Evolutionary conservation across 83 land plant genomes (phyloP).

Genomic region (Thuja plicata): DNA sequence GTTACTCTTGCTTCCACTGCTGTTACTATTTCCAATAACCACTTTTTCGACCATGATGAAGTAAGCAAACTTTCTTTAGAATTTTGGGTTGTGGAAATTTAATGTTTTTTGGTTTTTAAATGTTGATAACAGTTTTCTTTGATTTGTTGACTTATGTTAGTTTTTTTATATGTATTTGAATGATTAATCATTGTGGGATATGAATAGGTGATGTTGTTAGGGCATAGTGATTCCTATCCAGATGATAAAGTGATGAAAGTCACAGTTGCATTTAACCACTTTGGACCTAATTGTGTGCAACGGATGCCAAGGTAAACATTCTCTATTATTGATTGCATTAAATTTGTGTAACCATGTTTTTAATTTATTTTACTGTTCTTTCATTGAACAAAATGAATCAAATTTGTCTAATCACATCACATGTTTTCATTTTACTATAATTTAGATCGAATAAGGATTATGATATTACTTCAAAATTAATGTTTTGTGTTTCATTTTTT

Average conservation of each 20-base stretch:
- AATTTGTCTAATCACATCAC: too few species aligned
- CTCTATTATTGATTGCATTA: too few species aligned
- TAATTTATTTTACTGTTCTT: too few species aligned
- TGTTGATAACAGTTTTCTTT: background rate
- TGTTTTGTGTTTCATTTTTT: too few species aligned
- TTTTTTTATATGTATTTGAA: background rate
- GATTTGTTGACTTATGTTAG: too few species aligned
- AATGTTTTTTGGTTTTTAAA: too few species aligned
- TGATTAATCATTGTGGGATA: background rate
- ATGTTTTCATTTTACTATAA: too few species aligned
- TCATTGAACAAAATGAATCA: too few species aligned
- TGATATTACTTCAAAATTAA: too few species aligned
- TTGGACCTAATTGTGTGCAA: slow-evolving; percentile 60
- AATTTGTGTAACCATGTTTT: too few species aligned
- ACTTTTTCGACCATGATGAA: background rate
- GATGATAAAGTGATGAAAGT: slow-evolving; percentile 53
- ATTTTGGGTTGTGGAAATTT: too few species aligned
- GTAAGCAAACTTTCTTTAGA: background rate
- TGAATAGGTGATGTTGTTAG: slow-evolving; percentile 63
- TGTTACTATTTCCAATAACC: slow-evolving; percentile 3
- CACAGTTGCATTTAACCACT: slow-evolving; percentile 63
- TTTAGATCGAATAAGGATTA: too few species aligned
- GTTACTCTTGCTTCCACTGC: background rate
- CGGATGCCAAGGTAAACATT: slow-evolving; percentile 52
- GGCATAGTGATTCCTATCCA: slow-evolving; percentile 40